Evolutionary conservation across 169 alveolate species (phyloP).

Genomic region (Plasmodium falciparum): DNA sequence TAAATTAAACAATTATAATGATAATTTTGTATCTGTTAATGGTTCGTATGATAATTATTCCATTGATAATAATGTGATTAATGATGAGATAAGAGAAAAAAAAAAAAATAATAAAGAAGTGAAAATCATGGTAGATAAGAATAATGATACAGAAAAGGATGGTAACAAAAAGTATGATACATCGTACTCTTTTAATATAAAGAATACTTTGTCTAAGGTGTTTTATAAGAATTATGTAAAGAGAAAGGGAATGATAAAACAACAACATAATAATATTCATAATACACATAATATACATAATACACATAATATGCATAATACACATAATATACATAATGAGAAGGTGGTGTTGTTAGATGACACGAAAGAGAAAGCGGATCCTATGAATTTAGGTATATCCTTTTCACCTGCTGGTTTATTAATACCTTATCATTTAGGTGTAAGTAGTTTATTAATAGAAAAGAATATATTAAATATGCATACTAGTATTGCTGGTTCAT

Average conservation of each 20-base stretch:
- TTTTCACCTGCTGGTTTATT: constrained; percentile 84
- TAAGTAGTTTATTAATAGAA: constrained; percentile 78
- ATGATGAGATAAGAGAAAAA: neutral
- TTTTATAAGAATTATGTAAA: constrained; percentile 9
- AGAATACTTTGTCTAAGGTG: constrained; percentile 25
- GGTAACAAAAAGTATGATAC: constrained; percentile 3
- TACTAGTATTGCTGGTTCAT: constrained; percentile 83
- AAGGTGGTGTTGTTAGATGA: no score
- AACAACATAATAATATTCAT: neutral
- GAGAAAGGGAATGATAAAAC: neutral
- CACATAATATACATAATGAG: neutral
- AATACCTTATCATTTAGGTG: constrained; percentile 85
- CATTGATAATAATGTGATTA: neutral
- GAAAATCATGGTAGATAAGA: neutral
- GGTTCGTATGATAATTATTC: no score
- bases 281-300: neutral
- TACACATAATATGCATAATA: no score
- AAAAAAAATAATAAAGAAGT: neutral
- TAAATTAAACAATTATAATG: neutral
- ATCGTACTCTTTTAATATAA: constrained; percentile 23
- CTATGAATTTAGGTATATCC: constrained; percentile 79
- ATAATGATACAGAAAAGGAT: neutral
- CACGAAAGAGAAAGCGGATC: constrained; percentile 10
- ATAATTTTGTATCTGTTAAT: no score
- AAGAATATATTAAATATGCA: constrained; percentile 78